Base-by-base conservation (phyloP, 2,329 filamentous ascomycete genomes). In the Sclerotinia trifoliorum region DNA sequence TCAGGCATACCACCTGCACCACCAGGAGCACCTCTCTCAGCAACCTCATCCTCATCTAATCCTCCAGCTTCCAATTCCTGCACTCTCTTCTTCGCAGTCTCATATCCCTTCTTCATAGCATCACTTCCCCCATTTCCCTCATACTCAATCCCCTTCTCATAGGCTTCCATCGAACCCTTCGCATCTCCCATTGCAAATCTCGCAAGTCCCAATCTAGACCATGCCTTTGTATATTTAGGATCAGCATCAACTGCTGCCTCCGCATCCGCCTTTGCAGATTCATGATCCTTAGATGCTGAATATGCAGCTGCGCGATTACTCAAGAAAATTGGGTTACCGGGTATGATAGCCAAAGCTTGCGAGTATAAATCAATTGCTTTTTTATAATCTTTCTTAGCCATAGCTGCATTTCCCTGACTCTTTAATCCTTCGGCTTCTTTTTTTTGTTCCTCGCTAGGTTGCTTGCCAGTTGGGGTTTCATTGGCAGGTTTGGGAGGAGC, bases 261-360 rank as follows among this genome's bases (percentile, higher is more conserved):
- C 58, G 95, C 95, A 79, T 99, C 95, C 70, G 89, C 84, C 75
- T 88, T 89, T 17, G 95, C 95, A 71, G 91, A 89, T 71, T 90
- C 88, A 82, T 98, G 94, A 80, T 97, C 89, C 74, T 89, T 87
- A 71, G 88, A 88, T 29, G 93, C 94, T 39, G 90, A 93, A 84
- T 96, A 92, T 7, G 95, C 95, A 58, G 95, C 95, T 15, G 95
- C 95, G 73, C 95, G 93, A 87, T 99, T 99, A 71, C 93, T 97
- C 52, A 99, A 90, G 85, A 95, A 99, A 80, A 99, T 95, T 51
- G 94, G 92, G 82, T 99, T 98, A 73, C 87, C 83, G 1, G 95
- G 93, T 74, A 92, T 82, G 65, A 97, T 83, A 67, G 87, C 85
- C 35, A 99, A 88, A 5, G 95, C 95, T 80, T 94, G 85, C 35